These are phyloP conservation scores for Xylaria sp. DNA, from an alignment of 2,329 filamentous ascomycete genomes.

Conservation along the genomic window DNA sequence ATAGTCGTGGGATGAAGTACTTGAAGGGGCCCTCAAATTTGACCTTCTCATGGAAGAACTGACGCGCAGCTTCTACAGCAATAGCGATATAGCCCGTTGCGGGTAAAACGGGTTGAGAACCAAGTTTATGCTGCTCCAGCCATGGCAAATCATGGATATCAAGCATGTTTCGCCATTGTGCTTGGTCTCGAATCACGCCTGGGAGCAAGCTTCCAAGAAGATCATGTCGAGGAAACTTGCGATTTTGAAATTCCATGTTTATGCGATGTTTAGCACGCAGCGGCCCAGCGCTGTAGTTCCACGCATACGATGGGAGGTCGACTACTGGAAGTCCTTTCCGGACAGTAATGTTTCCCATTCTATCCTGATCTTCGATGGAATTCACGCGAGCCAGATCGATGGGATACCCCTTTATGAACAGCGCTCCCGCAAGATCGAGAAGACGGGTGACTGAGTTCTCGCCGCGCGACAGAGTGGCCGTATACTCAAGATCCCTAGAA, in stretches of 20 bases:
- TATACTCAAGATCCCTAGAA: slow-evolving; percentile 27
- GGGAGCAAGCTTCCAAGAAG: slow-evolving; percentile 31
- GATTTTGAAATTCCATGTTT: slow-evolving; percentile 24
- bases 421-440: slow-evolving; percentile 30
- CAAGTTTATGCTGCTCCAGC: slow-evolving; percentile 32
- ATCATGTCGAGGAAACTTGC: slow-evolving; percentile 35
- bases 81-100: slow-evolving; percentile 36
- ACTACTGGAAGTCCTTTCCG: slow-evolving; percentile 16
- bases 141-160: slow-evolving; percentile 33
- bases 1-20: slow-evolving; percentile 33
- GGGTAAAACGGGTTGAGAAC: slow-evolving; percentile 30
- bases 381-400: slow-evolving; percentile 33
- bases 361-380: slow-evolving; percentile 27
- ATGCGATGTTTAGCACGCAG: slow-evolving; percentile 25
- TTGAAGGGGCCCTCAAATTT: slow-evolving; percentile 33
- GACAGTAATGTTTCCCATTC: slow-evolving; percentile 14
- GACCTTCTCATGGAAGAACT: slow-evolving; percentile 31
- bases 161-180: slow-evolving; percentile 38
- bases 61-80: slow-evolving; percentile 33
- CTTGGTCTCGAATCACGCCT: slow-evolving; percentile 23
- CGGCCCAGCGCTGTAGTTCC: slow-evolving; percentile 24
- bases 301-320: slow-evolving; percentile 30
- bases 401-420: slow-evolving; percentile 27
- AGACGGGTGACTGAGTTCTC: slow-evolving; percentile 30
- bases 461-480: slow-evolving; percentile 22